These are phyloP conservation scores for Pleurotus pulmonarius DNA, from an alignment of 768 basidiomycete species.

Conservation along the genomic window DNA sequence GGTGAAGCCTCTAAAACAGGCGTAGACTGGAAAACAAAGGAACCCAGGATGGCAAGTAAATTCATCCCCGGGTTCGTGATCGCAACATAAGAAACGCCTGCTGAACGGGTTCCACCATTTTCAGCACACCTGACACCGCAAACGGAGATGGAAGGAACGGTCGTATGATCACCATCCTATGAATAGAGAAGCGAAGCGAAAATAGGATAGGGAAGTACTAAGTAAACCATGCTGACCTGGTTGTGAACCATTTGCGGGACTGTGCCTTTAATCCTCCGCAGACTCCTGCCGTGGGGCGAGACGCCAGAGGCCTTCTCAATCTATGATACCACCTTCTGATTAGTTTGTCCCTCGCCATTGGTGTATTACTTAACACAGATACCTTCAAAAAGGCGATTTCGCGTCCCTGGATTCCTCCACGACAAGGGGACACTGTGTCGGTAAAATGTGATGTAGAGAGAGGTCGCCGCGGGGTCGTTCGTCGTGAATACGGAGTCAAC, in stretches of 20 bases:
- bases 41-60: too few species aligned
- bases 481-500: background rate
- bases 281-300: background rate
- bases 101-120: background rate
- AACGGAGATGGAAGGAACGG: background rate
- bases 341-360: background rate
- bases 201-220: background rate
- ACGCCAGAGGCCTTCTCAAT: background rate
- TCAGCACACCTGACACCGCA: background rate
- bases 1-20: too few species aligned
- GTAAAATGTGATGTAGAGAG: background rate
- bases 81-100: too few species aligned
- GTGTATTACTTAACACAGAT: too few species aligned
- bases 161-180: background rate
- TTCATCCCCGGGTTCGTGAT: too few species aligned
- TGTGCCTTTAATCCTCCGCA: slow-evolving; percentile 4
- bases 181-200: background rate
- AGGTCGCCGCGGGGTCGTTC: background rate
- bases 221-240: background rate
- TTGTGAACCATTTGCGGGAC: background rate
- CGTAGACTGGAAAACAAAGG: too few species aligned
- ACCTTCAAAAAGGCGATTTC: too few species aligned
- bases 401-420: too few species aligned
- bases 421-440: background rate
- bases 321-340: too few species aligned